Percentiles rank a stretch among this genome's conserved stretches.
phyloP scores from a whole-genome alignment of 306 rosid species.

The Delonix regia region DNA sequence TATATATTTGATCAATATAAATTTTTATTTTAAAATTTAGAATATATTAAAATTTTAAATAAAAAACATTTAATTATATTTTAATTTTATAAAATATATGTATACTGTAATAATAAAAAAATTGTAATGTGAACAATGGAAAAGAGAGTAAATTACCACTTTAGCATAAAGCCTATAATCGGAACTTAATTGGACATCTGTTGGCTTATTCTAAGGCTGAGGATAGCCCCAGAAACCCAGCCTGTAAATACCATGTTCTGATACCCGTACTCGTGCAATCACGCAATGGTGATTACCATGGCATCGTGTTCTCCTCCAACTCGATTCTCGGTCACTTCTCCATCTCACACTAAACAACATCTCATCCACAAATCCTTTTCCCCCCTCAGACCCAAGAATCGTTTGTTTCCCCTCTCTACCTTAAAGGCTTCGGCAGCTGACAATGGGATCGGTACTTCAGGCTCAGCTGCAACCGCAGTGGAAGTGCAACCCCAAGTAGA shows the following conservation, averaged over 20 bases:
- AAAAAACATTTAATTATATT: too few relatives aligned
- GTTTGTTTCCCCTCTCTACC: slow-evolving; percentile 19
- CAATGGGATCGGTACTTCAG: slow-evolving; percentile 45
- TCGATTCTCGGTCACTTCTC: slow-evolving; percentile 44
- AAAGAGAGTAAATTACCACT: too few relatives aligned
- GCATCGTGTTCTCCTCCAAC: slow-evolving; percentile 61
- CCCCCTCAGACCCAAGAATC: slow-evolving; percentile 41
- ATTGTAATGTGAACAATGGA: too few relatives aligned
- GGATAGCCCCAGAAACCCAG: slow-evolving; percentile 32
- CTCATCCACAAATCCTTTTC: slow-evolving; percentile 39
- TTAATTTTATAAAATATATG: too few relatives aligned
- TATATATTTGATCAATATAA: too few relatives aligned
- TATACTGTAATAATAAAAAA: too few relatives aligned
- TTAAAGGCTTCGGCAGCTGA: slow-evolving; percentile 48
- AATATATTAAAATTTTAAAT: too few relatives aligned
- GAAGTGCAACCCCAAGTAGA: slow-evolving; percentile 41
- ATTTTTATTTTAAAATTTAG: too few relatives aligned
- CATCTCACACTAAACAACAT: slow-evolving; percentile 37
- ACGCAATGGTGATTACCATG: slow-evolving; percentile 45
- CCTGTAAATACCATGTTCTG: slow-evolving; percentile 35
- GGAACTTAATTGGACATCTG: not conserved
- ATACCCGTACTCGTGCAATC: not conserved
- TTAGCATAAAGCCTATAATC: not conserved
- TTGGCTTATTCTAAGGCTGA: slow-evolving; percentile 14
- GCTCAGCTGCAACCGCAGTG: slow-evolving; percentile 36